phyloP scores from a whole-genome alignment of 148 eudicot species.

The Rhododendron molle region DNA sequence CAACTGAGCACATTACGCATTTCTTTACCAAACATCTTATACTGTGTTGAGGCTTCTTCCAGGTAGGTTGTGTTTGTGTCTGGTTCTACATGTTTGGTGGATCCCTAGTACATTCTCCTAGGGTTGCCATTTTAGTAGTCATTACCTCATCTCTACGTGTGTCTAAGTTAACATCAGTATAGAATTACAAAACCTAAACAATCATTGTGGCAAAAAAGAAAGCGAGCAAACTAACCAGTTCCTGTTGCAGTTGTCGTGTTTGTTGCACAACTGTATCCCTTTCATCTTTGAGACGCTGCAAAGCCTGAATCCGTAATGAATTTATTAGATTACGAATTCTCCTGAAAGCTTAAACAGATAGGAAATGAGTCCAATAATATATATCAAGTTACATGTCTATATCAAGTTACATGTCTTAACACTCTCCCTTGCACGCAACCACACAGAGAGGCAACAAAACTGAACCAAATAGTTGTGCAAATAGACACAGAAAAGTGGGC shows the following conservation, averaged over 20 bases:
- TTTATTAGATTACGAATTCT: background rate
- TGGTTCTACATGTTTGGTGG: background rate
- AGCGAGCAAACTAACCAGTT: constrained; percentile 43
- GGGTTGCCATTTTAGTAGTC: background rate
- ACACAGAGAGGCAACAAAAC: background rate
- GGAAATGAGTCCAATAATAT: background rate
- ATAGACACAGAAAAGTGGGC: background rate
- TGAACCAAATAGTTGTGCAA: background rate
- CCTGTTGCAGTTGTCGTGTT: constrained; percentile 61
- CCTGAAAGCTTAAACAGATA: background rate
- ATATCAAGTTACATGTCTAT: background rate
- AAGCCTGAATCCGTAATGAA: constrained; percentile 32
- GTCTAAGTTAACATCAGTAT: background rate
- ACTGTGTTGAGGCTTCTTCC: background rate
- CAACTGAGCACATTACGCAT: background rate
- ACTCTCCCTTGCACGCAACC: background rate
- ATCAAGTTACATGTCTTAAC: background rate
- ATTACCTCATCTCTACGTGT: background rate
- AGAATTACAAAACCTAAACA: constrained; percentile 8
- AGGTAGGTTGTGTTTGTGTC: background rate
- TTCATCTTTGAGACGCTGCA: constrained; percentile 60
- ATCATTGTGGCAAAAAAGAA: background rate
- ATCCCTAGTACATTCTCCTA: background rate
- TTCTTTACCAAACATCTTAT: background rate
- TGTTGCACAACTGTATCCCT: constrained; percentile 70